Evolutionary conservation across 1,139 yeast genomes (phyloP).

Genomic region (Magnusiomyces tetraspermus): DNA sequence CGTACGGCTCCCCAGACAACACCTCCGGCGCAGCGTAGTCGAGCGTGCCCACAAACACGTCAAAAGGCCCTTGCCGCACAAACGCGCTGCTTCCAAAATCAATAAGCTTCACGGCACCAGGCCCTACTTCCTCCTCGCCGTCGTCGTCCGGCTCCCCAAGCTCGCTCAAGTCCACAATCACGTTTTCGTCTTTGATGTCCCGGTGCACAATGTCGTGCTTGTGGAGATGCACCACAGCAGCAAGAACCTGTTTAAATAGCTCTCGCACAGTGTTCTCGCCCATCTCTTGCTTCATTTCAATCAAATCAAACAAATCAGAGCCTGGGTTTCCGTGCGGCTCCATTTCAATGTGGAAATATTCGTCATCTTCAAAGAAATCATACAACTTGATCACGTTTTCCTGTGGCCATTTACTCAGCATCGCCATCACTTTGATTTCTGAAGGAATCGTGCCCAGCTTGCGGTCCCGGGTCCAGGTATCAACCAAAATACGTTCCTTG

Average conservation of each 20-base stretch:
- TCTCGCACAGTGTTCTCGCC: slow-evolving; percentile 63
- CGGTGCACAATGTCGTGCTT: slow-evolving; percentile 82
- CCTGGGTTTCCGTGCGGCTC: slow-evolving; percentile 86
- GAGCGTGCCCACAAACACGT: slow-evolving; percentile 92
- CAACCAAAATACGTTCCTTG: slow-evolving; percentile 86
- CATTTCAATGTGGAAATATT: slow-evolving; percentile 80
- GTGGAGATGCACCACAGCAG: slow-evolving; percentile 75
- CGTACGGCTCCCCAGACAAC: slow-evolving; percentile 74
- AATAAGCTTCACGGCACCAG: slow-evolving; percentile 55
- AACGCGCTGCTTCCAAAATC: slow-evolving; percentile 96
- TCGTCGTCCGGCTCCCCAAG: slow-evolving; percentile 16
- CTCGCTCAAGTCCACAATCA: slow-evolving; percentile 54
- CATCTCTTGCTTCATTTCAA: slow-evolving; percentile 76
- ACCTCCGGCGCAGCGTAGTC: slow-evolving; percentile 98
- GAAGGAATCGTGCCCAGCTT: slow-evolving; percentile 86
- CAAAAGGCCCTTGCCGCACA: slow-evolving; percentile 84
- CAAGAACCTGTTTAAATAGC: slow-evolving; percentile 69
- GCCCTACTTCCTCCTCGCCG: slow-evolving; percentile 4
- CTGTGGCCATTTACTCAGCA: slow-evolving; percentile 59
- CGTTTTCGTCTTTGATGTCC: slow-evolving; percentile 90
- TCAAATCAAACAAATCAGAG: slow-evolving; percentile 81
- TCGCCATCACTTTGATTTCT: slow-evolving; percentile 87
- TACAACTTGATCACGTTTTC: slow-evolving; percentile 75
- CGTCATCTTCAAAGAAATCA: slow-evolving; percentile 87
- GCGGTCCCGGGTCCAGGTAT: slow-evolving; percentile 94